Base-by-base conservation (phyloP, 2,329 filamentous ascomycete species). In the Ilyonectria destructans region DNA sequence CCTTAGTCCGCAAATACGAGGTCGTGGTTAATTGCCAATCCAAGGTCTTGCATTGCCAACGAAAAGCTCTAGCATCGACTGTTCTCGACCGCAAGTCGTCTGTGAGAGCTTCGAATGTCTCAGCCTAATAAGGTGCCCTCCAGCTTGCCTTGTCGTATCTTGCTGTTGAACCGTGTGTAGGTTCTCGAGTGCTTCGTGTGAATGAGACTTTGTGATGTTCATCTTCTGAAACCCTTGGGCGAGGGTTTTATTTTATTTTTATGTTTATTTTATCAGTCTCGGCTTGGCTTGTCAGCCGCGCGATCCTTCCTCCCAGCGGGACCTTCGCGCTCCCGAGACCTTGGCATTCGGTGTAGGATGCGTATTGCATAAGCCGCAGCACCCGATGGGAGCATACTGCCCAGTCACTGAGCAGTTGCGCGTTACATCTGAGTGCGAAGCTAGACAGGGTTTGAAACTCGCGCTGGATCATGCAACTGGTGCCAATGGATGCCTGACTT, bases 1-100 rank as follows among this genome's bases (percentile, higher is more conserved):
- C 3, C 23, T n/a, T 8, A 17, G 40, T 17, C 40, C 40, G 40
- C 40, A 17, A 43, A 43, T 43, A 43, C 40, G 40, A 43, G 40
- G n/a, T 15, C n/a, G 13, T 23, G 51, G 43, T 60, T 51, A 61
- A 64, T 70, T 70, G 63, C 66, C 62, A 37, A 68, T 68, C 35
- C 62, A 65, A 58, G 68, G 57, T 2, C 51, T 6, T 54, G 51
- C 29, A 54, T 54, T 54, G 51, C 40, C 31, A 54, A 54, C 19
- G 31, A 9, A 37, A 37, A 31, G 6, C 31, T 8, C 19, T n/a
- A 35, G 13, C n/a, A 10, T 54, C 33, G 17, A 8, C 13, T n/a
- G 17, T 29, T n/a, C 21, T 64, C 33, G 31, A 23, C 35, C 23
- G 33, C 45, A 37, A 46, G 26, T 46, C 51, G 15, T 40, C 31